These are phyloP conservation scores for Komagataella pastoris DNA, from an alignment of 805 yeast species.

Conservation along the genomic window DNA sequence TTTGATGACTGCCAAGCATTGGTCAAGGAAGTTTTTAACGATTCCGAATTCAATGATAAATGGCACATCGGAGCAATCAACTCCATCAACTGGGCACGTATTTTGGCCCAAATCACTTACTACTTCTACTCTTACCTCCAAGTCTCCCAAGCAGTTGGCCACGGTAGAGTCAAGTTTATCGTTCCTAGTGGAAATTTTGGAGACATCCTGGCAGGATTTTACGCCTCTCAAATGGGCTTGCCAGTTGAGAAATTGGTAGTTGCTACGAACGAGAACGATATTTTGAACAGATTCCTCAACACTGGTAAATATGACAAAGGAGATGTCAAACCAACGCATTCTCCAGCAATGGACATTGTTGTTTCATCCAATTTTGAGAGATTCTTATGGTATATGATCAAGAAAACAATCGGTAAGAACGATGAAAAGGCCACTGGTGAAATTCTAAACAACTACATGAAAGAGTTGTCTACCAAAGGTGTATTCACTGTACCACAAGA, in stretches of 20 bases:
- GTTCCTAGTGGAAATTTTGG: slow-evolving; percentile 99
- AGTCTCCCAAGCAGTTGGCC: slow-evolving; percentile 22
- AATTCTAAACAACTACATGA: slow-evolving; percentile 65
- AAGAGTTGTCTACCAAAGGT: slow-evolving; percentile 61
- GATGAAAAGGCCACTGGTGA: slow-evolving; percentile 63
- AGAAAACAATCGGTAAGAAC: slow-evolving; percentile 47
- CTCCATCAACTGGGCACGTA: slow-evolving; percentile 98
- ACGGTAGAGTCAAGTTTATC: slow-evolving; percentile 58
- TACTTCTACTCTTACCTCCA: slow-evolving; percentile 89
- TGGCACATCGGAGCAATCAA: slow-evolving; percentile 97
- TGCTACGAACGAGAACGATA: slow-evolving; percentile 94
- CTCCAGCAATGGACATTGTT: slow-evolving; percentile 98
- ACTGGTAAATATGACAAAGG: slow-evolving; percentile 76
- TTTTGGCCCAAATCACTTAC: slow-evolving; percentile 93
- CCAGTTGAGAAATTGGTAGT: slow-evolving; percentile 79
- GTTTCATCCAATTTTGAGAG: slow-evolving; percentile 95
- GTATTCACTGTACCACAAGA: slow-evolving; percentile 55
- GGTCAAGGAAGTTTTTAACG: slow-evolving; percentile 89
- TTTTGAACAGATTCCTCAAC: slow-evolving; percentile 82
- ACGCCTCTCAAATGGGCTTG: slow-evolving; percentile 89
- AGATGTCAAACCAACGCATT: slow-evolving; percentile 72
- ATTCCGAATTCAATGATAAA: slow-evolving; percentile 70
- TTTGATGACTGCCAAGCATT: slow-evolving; percentile 98
- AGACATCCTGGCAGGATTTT: slow-evolving; percentile 93
- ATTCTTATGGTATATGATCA: slow-evolving; percentile 84